Evolutionary conservation across 495 filamentous ascomycete species (phyloP), one percentile per base, ranked within the genome.

Genomic region (Durotheca rogersii): DNA sequence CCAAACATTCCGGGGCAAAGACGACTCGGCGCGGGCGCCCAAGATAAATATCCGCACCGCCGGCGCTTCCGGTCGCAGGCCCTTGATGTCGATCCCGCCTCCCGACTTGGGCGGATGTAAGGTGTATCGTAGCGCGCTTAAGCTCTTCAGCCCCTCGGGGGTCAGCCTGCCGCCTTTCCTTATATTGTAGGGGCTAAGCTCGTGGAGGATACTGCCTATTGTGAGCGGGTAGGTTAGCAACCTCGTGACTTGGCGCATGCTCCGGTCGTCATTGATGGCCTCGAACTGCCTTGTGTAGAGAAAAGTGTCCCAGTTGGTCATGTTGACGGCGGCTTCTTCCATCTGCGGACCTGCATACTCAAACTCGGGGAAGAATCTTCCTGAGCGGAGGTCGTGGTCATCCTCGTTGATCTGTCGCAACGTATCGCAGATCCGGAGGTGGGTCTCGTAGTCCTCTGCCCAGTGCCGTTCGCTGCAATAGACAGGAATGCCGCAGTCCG

Each of bases 281-380:
- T 81, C 77, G 62, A 90, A 96, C 47, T 91, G 82, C 34, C 94
- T 78, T 1, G 90, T 88, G 63, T 95, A 99, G 37, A 97, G 70
- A 50, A 89, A 88, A 0, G 93, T 96, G 63, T 99, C 93, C 93
- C 93, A 99, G 67, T 93, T 97, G 23, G 87, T 95, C 86, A 97
- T 91, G 73, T 99, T 99, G 41, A 95, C 80, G 55, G 92, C 73
- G 40, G 87, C 87, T 63, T 95, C 91, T 47, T 96, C 91, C 67
- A 94, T 84, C 70, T 96, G 92, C 20, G 81, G 78, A 3, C 81
- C 87, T 0, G 93, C 89, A 64, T 95, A 96, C 41, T 89, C 78
- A 67, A 96, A 96, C 67, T 99, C 94, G 18, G 86, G 87, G 69
- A 97, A 97, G 69, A 87, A 87, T 9, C 93, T 82, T 12, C 92